These are phyloP conservation scores for Picea mariana DNA, from an alignment of 83 land plant species.

Conservation along the genomic window DNA sequence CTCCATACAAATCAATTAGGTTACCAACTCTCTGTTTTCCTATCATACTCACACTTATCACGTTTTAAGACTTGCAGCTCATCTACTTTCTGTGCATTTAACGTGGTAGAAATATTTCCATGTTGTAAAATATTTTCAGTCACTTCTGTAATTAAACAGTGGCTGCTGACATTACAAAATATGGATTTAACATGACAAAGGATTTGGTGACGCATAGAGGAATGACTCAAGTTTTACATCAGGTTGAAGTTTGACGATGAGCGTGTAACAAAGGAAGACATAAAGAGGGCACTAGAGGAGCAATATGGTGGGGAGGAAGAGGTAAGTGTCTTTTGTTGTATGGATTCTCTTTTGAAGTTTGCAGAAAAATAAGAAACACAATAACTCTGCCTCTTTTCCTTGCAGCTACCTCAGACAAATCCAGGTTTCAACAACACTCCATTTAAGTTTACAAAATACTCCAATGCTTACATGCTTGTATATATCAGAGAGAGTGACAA, in stretches of 20 bases:
- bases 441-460: constrained; percentile 93
- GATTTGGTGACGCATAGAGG: constrained; percentile 13
- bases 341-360: background rate
- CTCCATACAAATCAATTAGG: background rate
- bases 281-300: constrained; percentile 90
- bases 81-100: background rate
- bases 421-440: constrained; percentile 94
- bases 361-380: background rate
- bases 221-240: constrained; percentile 22
- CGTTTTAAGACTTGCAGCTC: background rate
- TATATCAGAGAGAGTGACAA: constrained; percentile 97
- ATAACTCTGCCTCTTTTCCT: background rate
- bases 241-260: constrained; percentile 99
- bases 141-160: background rate
- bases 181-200: constrained; percentile 17
- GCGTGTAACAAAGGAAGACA: constrained; percentile 93
- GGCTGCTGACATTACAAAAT: constrained; percentile 9
- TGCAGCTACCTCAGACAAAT: constrained; percentile 74
- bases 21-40: no score
- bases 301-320: constrained; percentile 99
- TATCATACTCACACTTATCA: background rate
- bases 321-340: constrained; percentile 32
- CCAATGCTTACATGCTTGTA: constrained; percentile 99
- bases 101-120: background rate
- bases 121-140: background rate